Conservation (phyloP, 2,329 filamentous ascomycete genomes). For the Stemphylium lycopersici region DNA sequence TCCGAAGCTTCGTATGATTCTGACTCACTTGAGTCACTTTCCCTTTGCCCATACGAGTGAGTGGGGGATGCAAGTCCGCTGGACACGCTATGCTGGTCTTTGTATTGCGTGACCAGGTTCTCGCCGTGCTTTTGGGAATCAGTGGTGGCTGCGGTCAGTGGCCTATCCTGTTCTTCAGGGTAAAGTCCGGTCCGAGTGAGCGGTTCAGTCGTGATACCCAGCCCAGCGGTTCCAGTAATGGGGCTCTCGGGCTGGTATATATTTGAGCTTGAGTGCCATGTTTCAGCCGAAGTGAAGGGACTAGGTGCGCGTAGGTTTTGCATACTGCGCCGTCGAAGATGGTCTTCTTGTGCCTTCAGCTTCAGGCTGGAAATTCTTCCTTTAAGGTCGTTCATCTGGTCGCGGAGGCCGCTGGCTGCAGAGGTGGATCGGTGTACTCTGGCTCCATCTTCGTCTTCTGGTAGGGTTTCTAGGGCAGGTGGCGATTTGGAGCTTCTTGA, state of each 20-base stretch:
- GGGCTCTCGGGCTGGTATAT: constrained; percentile 34
- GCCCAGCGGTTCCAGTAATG: constrained; percentile 33
- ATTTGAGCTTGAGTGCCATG: constrained; percentile 57
- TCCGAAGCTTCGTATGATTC: constrained; percentile 31
- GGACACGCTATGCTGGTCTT: not conserved
- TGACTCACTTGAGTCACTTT: constrained; percentile 29
- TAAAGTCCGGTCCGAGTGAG: constrained; percentile 32
- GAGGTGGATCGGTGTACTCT: constrained; percentile 69
- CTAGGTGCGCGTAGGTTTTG: constrained; percentile 77
- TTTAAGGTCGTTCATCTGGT: constrained; percentile 85
- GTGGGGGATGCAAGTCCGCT: constrained; percentile 6
- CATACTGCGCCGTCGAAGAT: constrained; percentile 75
- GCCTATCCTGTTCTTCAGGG: constrained; percentile 13
- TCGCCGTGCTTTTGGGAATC: constrained; percentile 27
- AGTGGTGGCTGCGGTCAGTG: constrained; percentile 20
- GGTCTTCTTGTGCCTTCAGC: constrained; percentile 79
- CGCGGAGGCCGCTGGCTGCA: constrained; percentile 74
- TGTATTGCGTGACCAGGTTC: constrained; percentile 13
- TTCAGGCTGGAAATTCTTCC: constrained; percentile 82
- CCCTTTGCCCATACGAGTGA: constrained; percentile 29
- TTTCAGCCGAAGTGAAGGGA: constrained; percentile 77
- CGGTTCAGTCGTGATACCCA: constrained; percentile 39
- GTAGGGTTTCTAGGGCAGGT: constrained; percentile 49
- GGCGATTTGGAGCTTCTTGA: constrained; percentile 50
- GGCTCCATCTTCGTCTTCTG: constrained; percentile 46